These are phyloP conservation scores for Aspergillus sp. DNA, from an alignment of 2,329 filamentous ascomycete genomes.

Conservation along the genomic window DNA sequence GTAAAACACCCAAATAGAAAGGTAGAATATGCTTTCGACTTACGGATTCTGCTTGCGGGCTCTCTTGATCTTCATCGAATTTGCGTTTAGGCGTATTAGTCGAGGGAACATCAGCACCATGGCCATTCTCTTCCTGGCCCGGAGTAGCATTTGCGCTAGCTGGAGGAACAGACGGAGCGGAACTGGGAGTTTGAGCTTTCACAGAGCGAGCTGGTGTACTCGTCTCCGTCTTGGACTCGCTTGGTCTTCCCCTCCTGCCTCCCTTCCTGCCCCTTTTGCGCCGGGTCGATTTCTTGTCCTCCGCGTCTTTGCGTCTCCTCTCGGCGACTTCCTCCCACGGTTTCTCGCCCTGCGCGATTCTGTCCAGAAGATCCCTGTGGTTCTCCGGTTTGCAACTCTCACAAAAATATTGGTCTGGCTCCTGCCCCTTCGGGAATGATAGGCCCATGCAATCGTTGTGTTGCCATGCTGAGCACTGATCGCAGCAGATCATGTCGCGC, in stretches of 20 bases:
- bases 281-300: slow-evolving; percentile 49
- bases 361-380: slow-evolving; percentile 71
- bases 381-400: slow-evolving; percentile 79
- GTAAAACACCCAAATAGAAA: slow-evolving; percentile 15
- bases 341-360: slow-evolving; percentile 69
- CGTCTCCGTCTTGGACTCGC: slow-evolving; percentile 49
- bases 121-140: slow-evolving; percentile 20
- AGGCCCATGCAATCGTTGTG: slow-evolving; percentile 95
- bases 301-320: slow-evolving; percentile 54
- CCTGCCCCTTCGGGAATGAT: slow-evolving; percentile 63
- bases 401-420: slow-evolving; percentile 82
- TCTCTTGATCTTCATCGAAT: slow-evolving; percentile 32
- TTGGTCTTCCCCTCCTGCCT: slow-evolving; percentile 59
- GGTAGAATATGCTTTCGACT: slow-evolving; percentile 29
- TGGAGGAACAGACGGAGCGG: slow-evolving; percentile 9
- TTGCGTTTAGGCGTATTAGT: slow-evolving; percentile 38
- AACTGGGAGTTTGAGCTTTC: slow-evolving; percentile 16
- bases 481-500: slow-evolving; percentile 92
- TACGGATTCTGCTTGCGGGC: slow-evolving; percentile 22
- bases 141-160: slow-evolving; percentile 16
- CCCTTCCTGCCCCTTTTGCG: slow-evolving; percentile 49
- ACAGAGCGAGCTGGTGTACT: slow-evolving; percentile 31
- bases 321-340: slow-evolving; percentile 70
- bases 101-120: slow-evolving; percentile 13
- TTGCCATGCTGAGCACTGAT: slow-evolving; percentile 88